phyloP scores from a whole-genome alignment of 768 basidiomycete genomes.

The Pleurotus cornucopiae region DNA sequence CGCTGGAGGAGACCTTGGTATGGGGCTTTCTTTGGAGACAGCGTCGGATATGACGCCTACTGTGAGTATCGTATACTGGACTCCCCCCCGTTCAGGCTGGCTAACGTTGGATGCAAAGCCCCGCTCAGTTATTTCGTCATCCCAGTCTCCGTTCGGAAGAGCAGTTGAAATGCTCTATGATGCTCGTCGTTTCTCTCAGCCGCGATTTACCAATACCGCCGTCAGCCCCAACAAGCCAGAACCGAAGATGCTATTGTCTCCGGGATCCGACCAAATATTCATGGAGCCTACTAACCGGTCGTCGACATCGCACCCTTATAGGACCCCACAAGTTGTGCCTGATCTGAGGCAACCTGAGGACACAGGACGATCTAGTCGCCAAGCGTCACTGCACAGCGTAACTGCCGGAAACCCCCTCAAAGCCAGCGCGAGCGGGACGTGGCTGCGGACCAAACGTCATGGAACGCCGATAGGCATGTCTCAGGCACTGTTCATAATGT shows the following conservation, averaged over 20 bases:
- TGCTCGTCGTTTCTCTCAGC: background rate
- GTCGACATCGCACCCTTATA: too few relatives aligned
- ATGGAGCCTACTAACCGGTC: background rate
- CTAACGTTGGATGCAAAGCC: background rate
- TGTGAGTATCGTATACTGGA: background rate
- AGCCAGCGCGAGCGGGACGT: background rate
- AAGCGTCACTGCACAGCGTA: background rate
- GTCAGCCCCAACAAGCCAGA: background rate
- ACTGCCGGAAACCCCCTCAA: background rate
- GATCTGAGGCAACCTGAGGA: background rate
- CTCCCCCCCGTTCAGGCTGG: background rate
- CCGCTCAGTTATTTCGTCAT: background rate
- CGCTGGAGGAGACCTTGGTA: slow-evolving; percentile 43
- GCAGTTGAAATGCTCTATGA: background rate
- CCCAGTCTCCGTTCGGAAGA: background rate
- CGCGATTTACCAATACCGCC: background rate
- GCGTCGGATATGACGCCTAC: slow-evolving; percentile 17
- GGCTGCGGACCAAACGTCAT: background rate
- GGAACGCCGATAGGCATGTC: background rate
- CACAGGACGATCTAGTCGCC: background rate
- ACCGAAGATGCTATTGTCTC: background rate
- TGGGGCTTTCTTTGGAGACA: slow-evolving; percentile 34
- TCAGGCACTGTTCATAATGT: too few relatives aligned
- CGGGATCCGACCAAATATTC: slow-evolving; percentile 2
- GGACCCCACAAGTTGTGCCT: background rate